Evolutionary conservation across 441 rosid species (phyloP).

Genomic region (Jatropha podagrica): DNA sequence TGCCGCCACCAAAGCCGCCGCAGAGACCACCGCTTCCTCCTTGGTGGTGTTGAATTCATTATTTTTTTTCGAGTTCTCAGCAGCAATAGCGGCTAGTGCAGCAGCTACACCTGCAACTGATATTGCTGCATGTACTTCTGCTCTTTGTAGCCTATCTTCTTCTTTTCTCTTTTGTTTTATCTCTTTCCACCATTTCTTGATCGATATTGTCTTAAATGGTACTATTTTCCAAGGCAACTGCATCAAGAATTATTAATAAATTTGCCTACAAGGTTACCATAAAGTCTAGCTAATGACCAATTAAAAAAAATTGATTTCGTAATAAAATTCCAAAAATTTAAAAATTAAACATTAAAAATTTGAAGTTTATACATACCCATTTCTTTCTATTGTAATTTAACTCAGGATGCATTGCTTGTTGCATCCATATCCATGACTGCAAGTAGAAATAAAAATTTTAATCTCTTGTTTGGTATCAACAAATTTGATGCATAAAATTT

Average conservation of each 20-base stretch:
- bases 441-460: background rate
- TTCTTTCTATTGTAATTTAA: slow-evolving; percentile 78
- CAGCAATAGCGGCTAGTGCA: slow-evolving; percentile 80
- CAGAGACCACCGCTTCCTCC: slow-evolving; percentile 81
- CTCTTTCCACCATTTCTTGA: slow-evolving; percentile 89
- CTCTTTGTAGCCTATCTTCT: slow-evolving; percentile 70
- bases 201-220: slow-evolving; percentile 45
- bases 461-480: too few species aligned
- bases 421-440: slow-evolving; percentile 99
- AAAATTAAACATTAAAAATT: background rate
- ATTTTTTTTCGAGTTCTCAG: slow-evolving; percentile 46
- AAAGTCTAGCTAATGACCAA: too few species aligned
- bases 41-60: slow-evolving; percentile 26
- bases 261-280: background rate
- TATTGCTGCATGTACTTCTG: slow-evolving; percentile 83
- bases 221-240: slow-evolving; percentile 58
- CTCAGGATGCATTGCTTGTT: slow-evolving; percentile 98
- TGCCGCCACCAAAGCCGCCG: slow-evolving; percentile 83
- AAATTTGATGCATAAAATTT: too few species aligned
- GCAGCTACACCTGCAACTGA: slow-evolving; percentile 90
- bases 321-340: too few species aligned
- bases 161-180: slow-evolving; percentile 71
- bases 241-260: slow-evolving; percentile 16
- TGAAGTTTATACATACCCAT: slow-evolving; percentile 44
- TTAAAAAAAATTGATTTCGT: too few species aligned